Evolutionary conservation across 2,329 filamentous ascomycete species (phyloP).

Genomic region (Cladophialophora chaetospira): DNA sequence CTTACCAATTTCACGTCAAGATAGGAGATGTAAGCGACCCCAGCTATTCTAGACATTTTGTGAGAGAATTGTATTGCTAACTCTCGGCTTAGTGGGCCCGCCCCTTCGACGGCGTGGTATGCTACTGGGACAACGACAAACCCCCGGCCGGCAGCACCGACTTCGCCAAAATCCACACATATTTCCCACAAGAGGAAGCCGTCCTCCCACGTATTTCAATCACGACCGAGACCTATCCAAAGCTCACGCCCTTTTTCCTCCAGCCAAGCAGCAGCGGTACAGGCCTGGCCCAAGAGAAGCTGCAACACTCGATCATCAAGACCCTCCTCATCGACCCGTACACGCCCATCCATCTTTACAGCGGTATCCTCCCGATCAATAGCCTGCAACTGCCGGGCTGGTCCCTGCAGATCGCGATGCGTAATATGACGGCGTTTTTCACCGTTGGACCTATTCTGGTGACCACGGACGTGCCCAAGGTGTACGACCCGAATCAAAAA

Average conservation of each 20-base stretch:
- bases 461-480: slow-evolving; percentile 25
- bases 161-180: background rate
- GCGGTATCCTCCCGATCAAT: slow-evolving; percentile 33
- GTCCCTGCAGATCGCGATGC: slow-evolving; percentile 32
- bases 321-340: slow-evolving; percentile 37
- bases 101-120: slow-evolving; percentile 44
- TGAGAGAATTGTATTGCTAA: no score
- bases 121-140: slow-evolving; percentile 41
- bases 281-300: slow-evolving; percentile 2
- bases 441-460: slow-evolving; percentile 33
- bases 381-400: slow-evolving; percentile 33
- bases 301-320: slow-evolving; percentile 23
- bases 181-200: background rate
- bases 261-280: background rate
- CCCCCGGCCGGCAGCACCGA: background rate
- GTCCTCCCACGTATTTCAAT: background rate
- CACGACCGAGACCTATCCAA: background rate
- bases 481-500: background rate
- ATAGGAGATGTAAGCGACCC: slow-evolving; percentile 44
- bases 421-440: slow-evolving; percentile 37
- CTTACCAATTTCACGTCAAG: slow-evolving; percentile 43
- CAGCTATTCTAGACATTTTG: no score
- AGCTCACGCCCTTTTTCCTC: slow-evolving; percentile 2
- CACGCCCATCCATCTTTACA: slow-evolving; percentile 33
- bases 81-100: no score